Conservation (phyloP, 1,139 yeast species). For the Zygosaccharomyces sapae region DNA sequence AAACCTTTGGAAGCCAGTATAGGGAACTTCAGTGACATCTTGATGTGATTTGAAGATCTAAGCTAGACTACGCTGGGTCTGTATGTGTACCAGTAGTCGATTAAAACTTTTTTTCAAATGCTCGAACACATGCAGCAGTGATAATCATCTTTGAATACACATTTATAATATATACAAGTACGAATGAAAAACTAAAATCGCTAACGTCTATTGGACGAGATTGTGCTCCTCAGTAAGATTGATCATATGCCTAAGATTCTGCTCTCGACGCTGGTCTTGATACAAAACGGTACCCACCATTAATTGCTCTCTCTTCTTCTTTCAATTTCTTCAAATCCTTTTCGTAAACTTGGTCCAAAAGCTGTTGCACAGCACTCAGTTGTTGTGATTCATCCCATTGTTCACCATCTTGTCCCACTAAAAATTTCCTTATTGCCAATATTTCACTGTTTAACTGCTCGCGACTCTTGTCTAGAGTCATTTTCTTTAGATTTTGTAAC, state of each 20-base stretch:
- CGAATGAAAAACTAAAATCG: not conserved
- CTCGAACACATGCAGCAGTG: slow-evolving; percentile 8
- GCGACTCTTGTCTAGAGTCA: slow-evolving; percentile 21
- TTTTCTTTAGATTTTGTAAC: slow-evolving; percentile 27
- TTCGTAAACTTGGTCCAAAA: slow-evolving; percentile 17
- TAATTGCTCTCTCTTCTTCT: not conserved
- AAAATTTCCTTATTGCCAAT: slow-evolving; percentile 21
- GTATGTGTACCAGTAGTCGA: not conserved
- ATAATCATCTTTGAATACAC: not conserved
- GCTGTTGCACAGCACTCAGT: slow-evolving; percentile 10
- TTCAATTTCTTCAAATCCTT: slow-evolving; percentile 3
- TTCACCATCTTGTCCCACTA: slow-evolving; percentile 16
- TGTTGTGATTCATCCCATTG: slow-evolving; percentile 21
- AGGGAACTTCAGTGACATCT: slow-evolving; percentile 38
- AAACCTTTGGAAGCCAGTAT: slow-evolving; percentile 59
- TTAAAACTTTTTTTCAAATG: not conserved
- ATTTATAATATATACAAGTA: not conserved
- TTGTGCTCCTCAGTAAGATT: not conserved
- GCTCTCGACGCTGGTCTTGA: slow-evolving; percentile 9
- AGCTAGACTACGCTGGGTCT: not conserved
- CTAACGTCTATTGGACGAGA: not conserved
- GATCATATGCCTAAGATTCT: not conserved
- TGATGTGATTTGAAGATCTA: not conserved
- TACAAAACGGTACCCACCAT: slow-evolving; percentile 11
- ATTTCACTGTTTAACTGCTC: slow-evolving; percentile 23